Evolutionary conservation across 257 asterid species (phyloP), one percentile per base, ranked within the genome.

Genomic region (Nicotiana benthamiana): DNA sequence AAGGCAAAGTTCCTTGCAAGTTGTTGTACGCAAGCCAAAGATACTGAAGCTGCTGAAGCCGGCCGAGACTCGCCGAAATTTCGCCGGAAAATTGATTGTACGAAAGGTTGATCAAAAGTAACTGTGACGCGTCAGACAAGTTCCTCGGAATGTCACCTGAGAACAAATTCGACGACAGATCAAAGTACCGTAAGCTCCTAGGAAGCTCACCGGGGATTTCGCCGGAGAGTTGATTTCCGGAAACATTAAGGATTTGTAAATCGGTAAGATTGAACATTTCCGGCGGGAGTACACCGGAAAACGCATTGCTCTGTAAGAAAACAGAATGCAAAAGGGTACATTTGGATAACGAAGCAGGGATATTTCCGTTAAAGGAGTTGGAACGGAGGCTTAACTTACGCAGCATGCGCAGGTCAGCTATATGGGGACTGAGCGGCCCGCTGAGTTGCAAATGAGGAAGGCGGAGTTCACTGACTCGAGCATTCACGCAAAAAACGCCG

Each of bases 341-440:
- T 84, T 88, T 81, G 64, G 87, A 87, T 24, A 90, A 82, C 1
- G 97, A 86, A 1, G 87, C 17, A 6, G 97, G 95, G 17, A 92
- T 82, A 9, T 88, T 85, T 11, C 91, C 93, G 48, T 88, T 92
- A 9, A 92, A 75, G 3, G 43, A 84, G 60, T 92, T 92, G 3
- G 92, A 90, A 17, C 89, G 93, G 75, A 92, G 92, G 75, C 89
- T 89, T 2, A 92, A 81, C 87, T 87, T 90, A 6, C 90, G 91
- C 79, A 92, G 85, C 93, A 89, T 88, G 70, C 91, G 91, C 76
- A 92, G 80, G 82, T 84, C 86, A 26, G 87, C 68, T 30, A 92
- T 75, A 64, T 84, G 87, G 18, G 91, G 86, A 11, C 85, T 82
- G 51, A 92, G 90, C 13, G 77, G 26, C 9, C 97, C 97, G 62